Evolutionary conservation across 305 asterid genomes (phyloP), one percentile per base, ranked within the genome.

Genomic region (Solanum hybrid): DNA sequence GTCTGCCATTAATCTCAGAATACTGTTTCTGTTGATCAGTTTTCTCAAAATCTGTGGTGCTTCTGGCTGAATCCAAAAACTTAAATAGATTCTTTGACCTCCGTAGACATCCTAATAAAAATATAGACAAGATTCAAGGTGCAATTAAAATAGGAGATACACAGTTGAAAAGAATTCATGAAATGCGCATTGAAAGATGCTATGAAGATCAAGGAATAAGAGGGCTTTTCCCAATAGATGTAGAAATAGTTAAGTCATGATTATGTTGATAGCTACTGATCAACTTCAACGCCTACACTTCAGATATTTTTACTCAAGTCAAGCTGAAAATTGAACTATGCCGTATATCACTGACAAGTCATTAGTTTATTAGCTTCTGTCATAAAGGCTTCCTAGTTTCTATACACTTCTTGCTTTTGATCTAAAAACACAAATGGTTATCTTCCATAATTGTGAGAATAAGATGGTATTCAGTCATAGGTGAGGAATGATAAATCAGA

Each of bases 51-150:
- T 39, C 38, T 27, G 29, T 9, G 45, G 41, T 75, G 51, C 45
- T 26, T 33, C 37, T 22, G 88, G 84, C 78, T 24, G 89, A 81
- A 45, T 34, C 51, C 34, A 26, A 34, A 79, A 57, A 33, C 88
- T 82, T 68, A 29, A 72, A 51, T 33, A 87, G 86, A 86, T 89
- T 33, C 87, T 79, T 24, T n/a, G 24, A 82, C 92, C 90, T 89
- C 90, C 89, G 39, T 82, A 45, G 61, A 73, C 39, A 89, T 32
- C 90, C 94, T 92, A 80, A 61, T 88, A 37, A 76, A 65, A 72
- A 89, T 51, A 90, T 38, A 7, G 77, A 81, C 84, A 36, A 41
- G 78, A 87, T 27, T 61, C 68, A 90, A 86, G 57, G 75, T 72
- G 68, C 4, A 77, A 36, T 17, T 4, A 24, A 36, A 20, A 32